These are phyloP conservation scores for Pleomassaria siparia DNA, from an alignment of 2,329 filamentous ascomycete species.

Conservation along the genomic window DNA sequence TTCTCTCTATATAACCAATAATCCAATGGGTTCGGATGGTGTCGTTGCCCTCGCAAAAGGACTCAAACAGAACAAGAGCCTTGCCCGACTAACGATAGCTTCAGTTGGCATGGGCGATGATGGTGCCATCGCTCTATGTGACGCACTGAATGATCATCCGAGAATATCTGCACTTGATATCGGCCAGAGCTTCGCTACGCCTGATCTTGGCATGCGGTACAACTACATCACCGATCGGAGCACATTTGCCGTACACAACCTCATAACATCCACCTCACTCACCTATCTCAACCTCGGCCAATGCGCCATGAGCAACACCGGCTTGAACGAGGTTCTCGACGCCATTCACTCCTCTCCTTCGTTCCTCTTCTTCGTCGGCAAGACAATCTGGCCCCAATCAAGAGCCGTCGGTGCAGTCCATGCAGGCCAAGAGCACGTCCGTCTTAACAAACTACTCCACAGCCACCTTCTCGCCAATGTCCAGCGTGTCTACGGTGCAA, in stretches of 20 bases:
- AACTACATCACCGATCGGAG: constrained; percentile 50
- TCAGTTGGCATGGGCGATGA: constrained; percentile 49
- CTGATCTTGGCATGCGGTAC: constrained; percentile 44
- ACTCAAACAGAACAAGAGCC: constrained; percentile 20
- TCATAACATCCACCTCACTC: constrained; percentile 40
- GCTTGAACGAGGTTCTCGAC: constrained; percentile 28
- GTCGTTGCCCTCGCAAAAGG: constrained; percentile 24
- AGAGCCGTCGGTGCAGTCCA: constrained; percentile 15
- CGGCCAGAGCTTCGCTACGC: constrained; percentile 51
- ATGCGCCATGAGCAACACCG: constrained; percentile 25
- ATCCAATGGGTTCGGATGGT: constrained; percentile 33
- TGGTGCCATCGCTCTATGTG: constrained; percentile 44
- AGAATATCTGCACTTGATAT: constrained; percentile 46
- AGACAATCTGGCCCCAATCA: constrained; percentile 39
- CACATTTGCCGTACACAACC: constrained; percentile 34
- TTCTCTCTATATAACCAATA: constrained; percentile 36
- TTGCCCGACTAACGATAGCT: constrained; percentile 41
- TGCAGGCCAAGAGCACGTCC: constrained; percentile 21
- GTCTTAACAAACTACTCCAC: constrained; percentile 15
- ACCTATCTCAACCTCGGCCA: constrained; percentile 49
- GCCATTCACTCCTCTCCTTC: constrained; percentile 33
- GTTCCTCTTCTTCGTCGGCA: constrained; percentile 44
- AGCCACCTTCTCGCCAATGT: constrained; percentile 25
- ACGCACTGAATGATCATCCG: constrained; percentile 40
- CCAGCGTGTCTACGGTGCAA: constrained; percentile 19